Evolutionary conservation across 306 rosid genomes (phyloP).

Genomic region (Citrullus colocynthis): DNA sequence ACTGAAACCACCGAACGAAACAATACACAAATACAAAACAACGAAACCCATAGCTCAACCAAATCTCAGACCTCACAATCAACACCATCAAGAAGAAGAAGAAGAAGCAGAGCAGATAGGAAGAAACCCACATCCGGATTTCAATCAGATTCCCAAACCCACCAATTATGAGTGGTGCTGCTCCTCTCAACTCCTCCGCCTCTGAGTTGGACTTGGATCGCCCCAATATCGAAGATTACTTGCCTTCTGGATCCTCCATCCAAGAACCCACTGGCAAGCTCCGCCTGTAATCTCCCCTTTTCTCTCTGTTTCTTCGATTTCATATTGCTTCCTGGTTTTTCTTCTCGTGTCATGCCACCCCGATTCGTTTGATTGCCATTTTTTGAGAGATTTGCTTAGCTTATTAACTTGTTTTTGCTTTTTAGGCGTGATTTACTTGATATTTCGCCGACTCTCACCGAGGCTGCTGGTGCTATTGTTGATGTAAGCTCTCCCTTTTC

Average conservation of each 20-base stretch:
- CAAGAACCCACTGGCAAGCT: slow-evolving; percentile 83
- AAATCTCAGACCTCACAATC: background rate
- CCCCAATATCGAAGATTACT: slow-evolving; percentile 90
- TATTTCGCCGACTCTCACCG: slow-evolving; percentile 77
- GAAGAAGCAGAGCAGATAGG: background rate
- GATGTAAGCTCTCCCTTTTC: slow-evolving; percentile 38
- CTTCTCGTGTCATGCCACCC: background rate
- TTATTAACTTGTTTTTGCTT: slow-evolving; percentile 1
- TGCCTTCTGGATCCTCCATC: slow-evolving; percentile 72
- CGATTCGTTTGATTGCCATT: background rate
- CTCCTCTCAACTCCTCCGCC: slow-evolving; percentile 39
- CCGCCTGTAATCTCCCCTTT: slow-evolving; percentile 35
- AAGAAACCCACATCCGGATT: background rate
- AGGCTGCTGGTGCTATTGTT: slow-evolving; percentile 94
- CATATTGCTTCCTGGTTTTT: background rate
- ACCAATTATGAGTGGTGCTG: slow-evolving; percentile 21
- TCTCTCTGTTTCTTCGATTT: slow-evolving; percentile 5
- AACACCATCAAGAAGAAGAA: background rate
- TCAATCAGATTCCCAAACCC: background rate
- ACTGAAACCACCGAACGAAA: background rate
- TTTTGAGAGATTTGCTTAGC: background rate
- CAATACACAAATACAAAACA: background rate
- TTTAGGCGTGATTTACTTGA: slow-evolving; percentile 79
- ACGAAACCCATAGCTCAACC: background rate
- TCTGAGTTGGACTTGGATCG: slow-evolving; percentile 88